Base-by-base conservation (phyloP, 305 asterid species). In the Lippia alba region DNA sequence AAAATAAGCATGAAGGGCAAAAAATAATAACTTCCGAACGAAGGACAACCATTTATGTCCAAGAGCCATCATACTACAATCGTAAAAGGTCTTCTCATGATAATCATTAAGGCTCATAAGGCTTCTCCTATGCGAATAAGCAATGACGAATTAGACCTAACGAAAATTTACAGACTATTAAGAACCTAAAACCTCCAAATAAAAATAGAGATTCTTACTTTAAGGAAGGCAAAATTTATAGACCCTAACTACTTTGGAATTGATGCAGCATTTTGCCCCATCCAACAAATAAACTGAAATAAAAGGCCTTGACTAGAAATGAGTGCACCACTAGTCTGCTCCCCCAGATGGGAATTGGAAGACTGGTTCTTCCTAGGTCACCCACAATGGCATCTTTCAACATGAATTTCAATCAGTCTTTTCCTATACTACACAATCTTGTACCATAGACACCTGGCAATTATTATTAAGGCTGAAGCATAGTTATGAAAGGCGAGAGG, bases 41-140 rank as follows among this genome's bases (percentile, higher is more conserved):
- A 61, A 63, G 64, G 64, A 14, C 51, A 56, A 17, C 14, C 15
- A 56, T 12, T n/a, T n/a, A 46, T 68, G 24, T 12, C 44, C 44
- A 71, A 61, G 34, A 63, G 61, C 64, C 6, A 6, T 12, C 6
- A 53, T 39, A 16, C 41, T 18, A 18, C 18, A 20, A 32, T 32
- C 48, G 33, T 5, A 54, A 44, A 32, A 55, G 10, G 10, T 7
- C 3, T 64, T 64, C 39, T 56, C 48, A 44, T 32, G 61, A 14
- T 32, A 18, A 12, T 30, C 34, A 41, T 39, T 3, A 8, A 24
- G 19, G 39, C 59, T 3, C 15, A 48, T 14, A 56, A 64, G 41
- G 56, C 57, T 48, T 2, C 53, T 69, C 59, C 50, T 30, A 18
- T 48, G 57, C 58, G 44, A 59, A 69, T 46, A 12, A 49, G 54